A percentile compares a stretch with the other conserved stretches of the same genome.
These are phyloP conservation scores for Epichloe elymi DNA, from an alignment of 2,329 filamentous ascomycete genomes.

Conservation along the genomic window DNA sequence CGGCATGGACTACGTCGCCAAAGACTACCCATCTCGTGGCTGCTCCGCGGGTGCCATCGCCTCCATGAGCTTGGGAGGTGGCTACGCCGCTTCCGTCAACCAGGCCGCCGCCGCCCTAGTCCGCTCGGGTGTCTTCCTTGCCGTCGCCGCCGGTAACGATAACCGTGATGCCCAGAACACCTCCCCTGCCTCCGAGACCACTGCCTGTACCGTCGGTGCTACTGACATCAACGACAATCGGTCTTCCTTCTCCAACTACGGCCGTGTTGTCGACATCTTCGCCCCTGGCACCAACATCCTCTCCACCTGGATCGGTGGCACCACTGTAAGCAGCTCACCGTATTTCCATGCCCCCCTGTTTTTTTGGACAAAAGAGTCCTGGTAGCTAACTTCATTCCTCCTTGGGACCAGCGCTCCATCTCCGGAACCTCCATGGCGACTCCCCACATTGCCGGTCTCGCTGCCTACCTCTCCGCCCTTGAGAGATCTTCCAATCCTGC, in stretches of 20 bases:
- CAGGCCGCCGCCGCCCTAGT: constrained; percentile 33
- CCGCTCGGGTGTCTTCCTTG: constrained; percentile 35
- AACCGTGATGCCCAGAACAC: constrained; percentile 27
- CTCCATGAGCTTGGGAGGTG: constrained; percentile 44
- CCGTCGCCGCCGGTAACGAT: constrained; percentile 43
- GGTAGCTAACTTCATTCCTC: not conserved
- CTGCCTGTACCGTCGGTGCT: constrained; percentile 41
- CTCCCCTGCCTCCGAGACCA: constrained; percentile 34
- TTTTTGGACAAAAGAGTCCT: not conserved
- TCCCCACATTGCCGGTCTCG: constrained; percentile 29
- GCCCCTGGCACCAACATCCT: constrained; percentile 35
- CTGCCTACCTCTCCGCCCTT: constrained; percentile 32
- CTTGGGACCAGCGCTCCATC: constrained; percentile 18
- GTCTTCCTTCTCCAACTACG: constrained; percentile 40
- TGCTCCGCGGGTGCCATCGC: constrained; percentile 35
- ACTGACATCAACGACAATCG: constrained; percentile 25
- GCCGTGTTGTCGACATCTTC: constrained; percentile 34
- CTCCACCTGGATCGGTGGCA: constrained; percentile 33
- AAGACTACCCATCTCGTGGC: constrained; percentile 12
- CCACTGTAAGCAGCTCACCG: constrained; percentile 11
- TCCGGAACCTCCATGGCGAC: constrained; percentile 33
- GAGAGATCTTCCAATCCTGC: constrained; percentile 10
- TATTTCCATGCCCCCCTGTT: not conserved
- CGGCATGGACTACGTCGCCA: constrained; percentile 30
- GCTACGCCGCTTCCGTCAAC: constrained; percentile 33